Evolutionary conservation across 345 rosid species (phyloP).

Genomic region (Corchorus capsularis): DNA sequence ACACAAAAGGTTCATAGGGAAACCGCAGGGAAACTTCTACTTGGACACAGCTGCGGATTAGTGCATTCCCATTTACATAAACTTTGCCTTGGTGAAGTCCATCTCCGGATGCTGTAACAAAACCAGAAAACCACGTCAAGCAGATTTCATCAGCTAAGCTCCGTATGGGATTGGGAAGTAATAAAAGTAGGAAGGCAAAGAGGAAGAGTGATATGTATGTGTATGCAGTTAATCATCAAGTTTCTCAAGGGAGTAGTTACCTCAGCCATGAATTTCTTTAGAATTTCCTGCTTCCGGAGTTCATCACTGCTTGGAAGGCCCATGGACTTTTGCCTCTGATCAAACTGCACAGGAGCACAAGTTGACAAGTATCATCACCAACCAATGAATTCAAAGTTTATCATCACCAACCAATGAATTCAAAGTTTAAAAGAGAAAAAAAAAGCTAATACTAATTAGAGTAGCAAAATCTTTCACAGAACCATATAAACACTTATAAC

Average conservation of each 20-base stretch:
- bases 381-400: not conserved
- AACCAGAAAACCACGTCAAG: not conserved
- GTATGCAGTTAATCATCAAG: not conserved
- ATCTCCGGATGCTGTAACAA: slow-evolving; percentile 89
- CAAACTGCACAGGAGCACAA: slow-evolving; percentile 53
- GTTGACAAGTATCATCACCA: not conserved
- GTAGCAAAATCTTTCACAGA: not conserved
- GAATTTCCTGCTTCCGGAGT: slow-evolving; percentile 76
- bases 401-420: not conserved
- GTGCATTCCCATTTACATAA: slow-evolving; percentile 33
- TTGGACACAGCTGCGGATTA: not conserved
- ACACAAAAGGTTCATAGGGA: not conserved
- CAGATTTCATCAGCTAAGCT: not conserved
- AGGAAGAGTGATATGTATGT: not conserved
- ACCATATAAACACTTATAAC: not conserved
- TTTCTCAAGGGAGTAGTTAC: slow-evolving; percentile 27
- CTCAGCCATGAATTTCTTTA: slow-evolving; percentile 91
- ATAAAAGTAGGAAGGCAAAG: not conserved
- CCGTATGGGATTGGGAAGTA: not conserved
- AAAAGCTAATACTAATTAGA: not conserved
- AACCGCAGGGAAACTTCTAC: not conserved
- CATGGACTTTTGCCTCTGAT: slow-evolving; percentile 91
- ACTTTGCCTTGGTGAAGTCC: slow-evolving; percentile 92
- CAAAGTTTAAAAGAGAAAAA: slow-evolving; percentile 2
- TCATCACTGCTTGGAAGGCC: slow-evolving; percentile 92